Conservation (phyloP, 2,329 filamentous ascomycete genomes). For the Torrubiella hemipterigena region DNA sequence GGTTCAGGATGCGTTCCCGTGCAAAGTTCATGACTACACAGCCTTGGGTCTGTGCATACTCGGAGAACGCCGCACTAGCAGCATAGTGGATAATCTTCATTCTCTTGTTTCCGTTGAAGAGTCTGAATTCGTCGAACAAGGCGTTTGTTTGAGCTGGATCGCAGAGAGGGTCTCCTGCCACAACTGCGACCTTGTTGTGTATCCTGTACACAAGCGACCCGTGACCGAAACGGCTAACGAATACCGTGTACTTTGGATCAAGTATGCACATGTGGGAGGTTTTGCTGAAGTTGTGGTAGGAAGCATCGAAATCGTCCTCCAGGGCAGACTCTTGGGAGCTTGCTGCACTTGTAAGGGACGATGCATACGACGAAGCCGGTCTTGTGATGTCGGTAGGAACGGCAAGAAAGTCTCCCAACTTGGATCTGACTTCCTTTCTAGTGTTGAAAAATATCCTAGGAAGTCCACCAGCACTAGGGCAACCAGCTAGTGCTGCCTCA, state of each 20-base stretch:
- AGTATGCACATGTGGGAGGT: conserved; percentile 13
- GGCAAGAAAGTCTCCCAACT: no score
- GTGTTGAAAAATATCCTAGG: no score
- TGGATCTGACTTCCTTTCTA: no score
- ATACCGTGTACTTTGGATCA: conserved; percentile 10
- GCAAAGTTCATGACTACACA: conserved; percentile 10
- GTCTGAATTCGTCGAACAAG: conserved; percentile 9
- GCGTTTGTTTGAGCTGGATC: conserved; percentile 3
- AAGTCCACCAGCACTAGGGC: no score
- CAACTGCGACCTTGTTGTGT: conserved; percentile 7
- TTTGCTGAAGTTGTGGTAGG: conserved; percentile 9
- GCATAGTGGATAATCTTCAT: conserved; percentile 11
- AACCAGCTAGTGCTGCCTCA: no score
- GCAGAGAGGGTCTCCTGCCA: conserved; percentile 11
- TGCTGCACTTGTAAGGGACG: no score
- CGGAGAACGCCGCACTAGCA: conserved; percentile 8
- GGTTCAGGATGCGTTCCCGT: conserved; percentile 10
- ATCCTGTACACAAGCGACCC: conserved; percentile 11
- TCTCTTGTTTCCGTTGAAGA: conserved; percentile 4
- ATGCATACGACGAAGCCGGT: no score
- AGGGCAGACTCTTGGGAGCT: no score
- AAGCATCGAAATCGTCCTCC: conserved; percentile 4
- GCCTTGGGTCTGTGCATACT: conserved; percentile 5
- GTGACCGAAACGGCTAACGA: conserved; percentile 9
- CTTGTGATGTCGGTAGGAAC: no score